phyloP scores from a whole-genome alignment of 306 rosid genomes.

The Cucurbita argyrosperma region DNA sequence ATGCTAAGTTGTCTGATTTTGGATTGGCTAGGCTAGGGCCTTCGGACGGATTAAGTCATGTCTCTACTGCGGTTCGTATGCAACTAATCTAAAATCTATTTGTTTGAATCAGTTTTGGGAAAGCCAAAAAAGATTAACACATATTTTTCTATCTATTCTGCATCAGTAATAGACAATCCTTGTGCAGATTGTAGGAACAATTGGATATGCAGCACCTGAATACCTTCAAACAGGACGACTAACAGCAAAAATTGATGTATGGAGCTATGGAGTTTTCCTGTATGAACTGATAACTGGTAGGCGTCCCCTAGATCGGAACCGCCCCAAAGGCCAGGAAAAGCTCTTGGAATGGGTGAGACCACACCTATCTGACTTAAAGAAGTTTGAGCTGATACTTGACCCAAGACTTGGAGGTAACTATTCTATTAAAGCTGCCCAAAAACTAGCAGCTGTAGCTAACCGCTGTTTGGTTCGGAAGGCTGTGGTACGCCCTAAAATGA shows the following conservation, averaged over 20 bases:
- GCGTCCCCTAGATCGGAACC: constrained; percentile 47
- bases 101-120: neutral
- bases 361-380: constrained; percentile 25
- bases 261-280: constrained; percentile 50
- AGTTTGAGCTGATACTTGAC: constrained; percentile 32
- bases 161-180: too few species aligned
- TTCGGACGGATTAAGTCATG: constrained; percentile 38
- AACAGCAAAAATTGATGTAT: constrained; percentile 38
- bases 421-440: constrained; percentile 32
- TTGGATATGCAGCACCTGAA: constrained; percentile 61
- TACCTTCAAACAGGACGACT: constrained; percentile 46
- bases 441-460: constrained; percentile 35
- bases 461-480: constrained; percentile 36
- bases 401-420: constrained; percentile 42
- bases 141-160: neutral
- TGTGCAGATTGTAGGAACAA: constrained; percentile 42
- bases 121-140: neutral
- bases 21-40: constrained; percentile 51
- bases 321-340: constrained; percentile 38
- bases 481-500: constrained; percentile 36
- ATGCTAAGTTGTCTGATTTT: constrained; percentile 42
- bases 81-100: neutral
- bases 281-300: constrained; percentile 51
- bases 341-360: constrained; percentile 43
- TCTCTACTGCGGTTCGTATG: constrained; percentile 36